These are phyloP conservation scores for Ustilago trichophora DNA, from an alignment of 1,284 basidiomycete species.

Conservation along the genomic window DNA sequence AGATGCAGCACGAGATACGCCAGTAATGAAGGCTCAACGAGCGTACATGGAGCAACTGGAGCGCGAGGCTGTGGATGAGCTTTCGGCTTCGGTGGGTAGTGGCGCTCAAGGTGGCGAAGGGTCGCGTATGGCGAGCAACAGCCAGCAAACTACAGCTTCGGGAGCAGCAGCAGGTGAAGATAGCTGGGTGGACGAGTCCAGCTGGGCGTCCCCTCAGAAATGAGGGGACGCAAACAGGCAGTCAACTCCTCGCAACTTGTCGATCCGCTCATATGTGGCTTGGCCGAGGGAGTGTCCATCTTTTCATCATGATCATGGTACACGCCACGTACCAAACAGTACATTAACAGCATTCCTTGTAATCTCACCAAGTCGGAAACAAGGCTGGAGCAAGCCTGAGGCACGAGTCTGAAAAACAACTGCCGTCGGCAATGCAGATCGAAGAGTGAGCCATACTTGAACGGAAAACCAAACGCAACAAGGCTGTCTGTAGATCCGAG, in stretches of 20 bases:
- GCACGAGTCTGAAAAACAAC: no score
- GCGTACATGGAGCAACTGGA: slow-evolving; percentile 33
- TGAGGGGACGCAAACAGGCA: not conserved
- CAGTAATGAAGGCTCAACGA: slow-evolving; percentile 45
- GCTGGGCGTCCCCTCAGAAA: slow-evolving; percentile 10
- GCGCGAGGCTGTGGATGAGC: slow-evolving; percentile 28
- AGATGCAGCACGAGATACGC: slow-evolving; percentile 32
- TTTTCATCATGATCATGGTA: not conserved
- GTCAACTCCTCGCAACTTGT: no score
- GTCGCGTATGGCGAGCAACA: not conserved
- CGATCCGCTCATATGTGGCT: no score
- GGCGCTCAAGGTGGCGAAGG: not conserved
- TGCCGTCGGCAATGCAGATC: no score
- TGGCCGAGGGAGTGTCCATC: no score
- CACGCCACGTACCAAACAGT: no score
- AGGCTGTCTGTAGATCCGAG: no score
- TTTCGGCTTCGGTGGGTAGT: not conserved
- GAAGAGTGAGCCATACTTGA: no score
- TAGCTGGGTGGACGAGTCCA: slow-evolving; percentile 20
- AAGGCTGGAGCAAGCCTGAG: no score
- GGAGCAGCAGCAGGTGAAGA: not conserved
- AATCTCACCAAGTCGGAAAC: no score
- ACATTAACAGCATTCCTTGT: no score
- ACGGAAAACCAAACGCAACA: no score
- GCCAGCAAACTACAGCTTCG: not conserved